Base-by-base conservation (phyloP, 331 rosid genomes). In the Malus hybrid region DNA sequence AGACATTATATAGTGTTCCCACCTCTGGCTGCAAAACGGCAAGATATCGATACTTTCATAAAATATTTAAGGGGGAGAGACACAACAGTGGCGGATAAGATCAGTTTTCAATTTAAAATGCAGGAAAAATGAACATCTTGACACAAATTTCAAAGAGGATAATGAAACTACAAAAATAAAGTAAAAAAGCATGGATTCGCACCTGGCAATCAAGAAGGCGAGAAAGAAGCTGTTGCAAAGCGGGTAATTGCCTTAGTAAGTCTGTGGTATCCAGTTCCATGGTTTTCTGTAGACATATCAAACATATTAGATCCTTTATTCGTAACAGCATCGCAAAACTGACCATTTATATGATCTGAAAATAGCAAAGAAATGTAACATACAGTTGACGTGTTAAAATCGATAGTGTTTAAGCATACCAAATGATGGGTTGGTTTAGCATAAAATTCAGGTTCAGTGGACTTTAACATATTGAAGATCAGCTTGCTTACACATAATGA, bases 191-290 rank as follows among this genome's bases (percentile, higher is more conserved):
- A 64, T 34, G 52, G 65, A 24, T 34, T 12, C n/a, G 1, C 24
- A 72, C 76, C 39, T 72, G 76, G 55, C 76, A 72, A 59, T 72
- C 67, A 22, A 72, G 76, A 34, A 72, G 76, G 56, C 76, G 67
- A 36, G 76, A 57, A 7, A 72, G 76, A 72, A 72, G 76, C 6
- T 72, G 76, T 72, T 72, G 67, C 55, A 72, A 57, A 44, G 67
- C 76, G 9, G 76, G 67, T 34, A 72, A 15, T 34, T 72, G 76
- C 76, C 76, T 57, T 15, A 57, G 27, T 59, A 72, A 36, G 27
- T 20, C 34, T 2, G 76, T 20, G 56, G 76, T 57, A 34, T 72
- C 67, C 14, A 72, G 76, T 57, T 57, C 76, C 67, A 36, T 72
- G 14, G 76, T 20, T 72, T 54, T 72, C 76, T 72, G 67, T 24